A percentile compares a stretch with the other conserved stretches of the same genome.
Conservation (phyloP, 768 basidiomycete species). For the Pulveroboletus sp. region DNA sequence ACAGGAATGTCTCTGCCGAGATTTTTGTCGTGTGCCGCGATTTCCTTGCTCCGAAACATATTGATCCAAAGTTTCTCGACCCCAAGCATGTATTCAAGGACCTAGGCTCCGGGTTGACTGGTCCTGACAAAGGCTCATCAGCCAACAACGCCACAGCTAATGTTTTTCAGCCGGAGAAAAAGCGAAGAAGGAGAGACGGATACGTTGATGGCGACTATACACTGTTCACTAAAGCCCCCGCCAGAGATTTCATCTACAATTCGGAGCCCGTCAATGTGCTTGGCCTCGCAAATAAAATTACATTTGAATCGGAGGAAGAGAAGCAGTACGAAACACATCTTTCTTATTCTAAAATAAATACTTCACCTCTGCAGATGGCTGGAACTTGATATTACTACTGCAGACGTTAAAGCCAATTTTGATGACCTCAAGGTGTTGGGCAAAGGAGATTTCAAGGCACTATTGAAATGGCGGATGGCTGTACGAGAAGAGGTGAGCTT, state of each 20-base stretch:
- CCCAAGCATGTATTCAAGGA: slow-evolving; percentile 98
- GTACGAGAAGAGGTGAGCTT: slow-evolving; percentile 78
- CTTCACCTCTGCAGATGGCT: slow-evolving; percentile 58
- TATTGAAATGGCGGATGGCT: slow-evolving; percentile 88
- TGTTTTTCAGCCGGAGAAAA: slow-evolving; percentile 98
- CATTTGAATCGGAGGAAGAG: slow-evolving; percentile 81
- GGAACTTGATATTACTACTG: slow-evolving; percentile 63
- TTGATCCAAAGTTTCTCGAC: slow-evolving; percentile 98
- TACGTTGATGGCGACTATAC: slow-evolving; percentile 95
- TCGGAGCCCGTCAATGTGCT: slow-evolving; percentile 77
- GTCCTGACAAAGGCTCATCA: slow-evolving; percentile 50
- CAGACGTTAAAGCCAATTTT: slow-evolving; percentile 79
- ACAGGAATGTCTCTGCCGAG: slow-evolving; percentile 96
- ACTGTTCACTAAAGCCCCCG: slow-evolving; percentile 72
- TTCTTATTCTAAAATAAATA: not conserved
- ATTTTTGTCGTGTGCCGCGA: slow-evolving; percentile 98
- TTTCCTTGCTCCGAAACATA: slow-evolving; percentile 90
- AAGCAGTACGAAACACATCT: slow-evolving; percentile 51
- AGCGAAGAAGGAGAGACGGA: slow-evolving; percentile 87
- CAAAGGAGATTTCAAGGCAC: slow-evolving; percentile 92
- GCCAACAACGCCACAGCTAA: slow-evolving; percentile 76
- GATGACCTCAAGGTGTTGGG: slow-evolving; percentile 95
- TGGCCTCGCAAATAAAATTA: slow-evolving; percentile 74
- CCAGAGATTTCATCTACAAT: slow-evolving; percentile 66
- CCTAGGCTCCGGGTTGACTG: slow-evolving; percentile 47